Conservation (phyloP, 1,139 yeast species). For the Blastobotrys petasosporus region DNA sequence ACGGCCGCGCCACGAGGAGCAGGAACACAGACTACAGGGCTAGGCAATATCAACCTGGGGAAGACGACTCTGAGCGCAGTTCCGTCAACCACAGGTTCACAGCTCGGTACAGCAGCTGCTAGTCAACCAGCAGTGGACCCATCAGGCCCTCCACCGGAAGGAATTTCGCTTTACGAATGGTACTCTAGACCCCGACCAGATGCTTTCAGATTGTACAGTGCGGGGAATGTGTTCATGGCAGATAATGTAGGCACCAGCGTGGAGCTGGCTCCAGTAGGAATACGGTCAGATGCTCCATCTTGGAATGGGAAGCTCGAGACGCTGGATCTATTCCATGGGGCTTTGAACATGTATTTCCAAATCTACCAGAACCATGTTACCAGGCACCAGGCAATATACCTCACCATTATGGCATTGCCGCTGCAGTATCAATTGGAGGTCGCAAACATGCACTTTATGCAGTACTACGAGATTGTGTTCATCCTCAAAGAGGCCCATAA, state of each 20-base stretch:
- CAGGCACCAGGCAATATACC: slow-evolving; percentile 9
- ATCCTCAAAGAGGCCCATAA: slow-evolving; percentile 8
- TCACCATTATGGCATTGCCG: slow-evolving; percentile 9
- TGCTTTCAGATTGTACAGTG: slow-evolving; percentile 6
- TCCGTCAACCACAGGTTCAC: neutral
- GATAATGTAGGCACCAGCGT: slow-evolving; percentile 8
- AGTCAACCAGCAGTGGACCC: neutral
- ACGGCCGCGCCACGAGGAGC: too few species aligned
- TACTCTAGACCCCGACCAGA: slow-evolving; percentile 7
- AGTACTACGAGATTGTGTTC: slow-evolving; percentile 9
- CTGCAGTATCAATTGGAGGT: slow-evolving; percentile 9
- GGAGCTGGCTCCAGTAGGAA: slow-evolving; percentile 6
- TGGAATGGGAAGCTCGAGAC: slow-evolving; percentile 13
- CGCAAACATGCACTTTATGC: slow-evolving; percentile 8
- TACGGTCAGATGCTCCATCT: slow-evolving; percentile 9
- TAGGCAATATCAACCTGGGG: too few species aligned
- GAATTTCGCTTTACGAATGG: slow-evolving; percentile 11
- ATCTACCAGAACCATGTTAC: slow-evolving; percentile 5
- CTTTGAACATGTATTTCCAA: slow-evolving; percentile 7
- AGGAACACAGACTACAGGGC: too few species aligned
- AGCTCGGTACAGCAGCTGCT: neutral
- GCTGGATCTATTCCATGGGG: slow-evolving; percentile 9
- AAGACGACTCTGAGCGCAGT: too few species aligned
- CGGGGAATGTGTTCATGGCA: slow-evolving; percentile 8
- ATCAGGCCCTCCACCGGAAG: slow-evolving; percentile 3